Evolutionary conservation across 1,284 basidiomycete species (phyloP), one percentile per base, ranked within the genome.

Genomic region (Tylopilus sp.): DNA sequence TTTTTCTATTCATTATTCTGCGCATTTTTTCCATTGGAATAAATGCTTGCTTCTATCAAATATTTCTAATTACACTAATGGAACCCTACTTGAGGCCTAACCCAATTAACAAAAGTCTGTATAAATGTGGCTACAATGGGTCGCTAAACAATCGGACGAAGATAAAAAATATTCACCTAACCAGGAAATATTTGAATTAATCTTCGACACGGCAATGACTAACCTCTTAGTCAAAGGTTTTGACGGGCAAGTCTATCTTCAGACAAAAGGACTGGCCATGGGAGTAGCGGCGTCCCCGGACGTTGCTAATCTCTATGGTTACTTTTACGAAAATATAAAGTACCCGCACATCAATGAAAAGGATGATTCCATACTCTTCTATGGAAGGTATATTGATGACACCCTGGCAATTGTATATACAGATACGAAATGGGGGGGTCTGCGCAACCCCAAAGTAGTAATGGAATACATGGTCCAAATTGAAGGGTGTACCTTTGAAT

Each of bases 351-450:
- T 4, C 19, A n/a, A n/a, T n/a, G n/a, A n/a, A n/a, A n/a, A n/a
- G n/a, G n/a, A n/a, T n/a, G n/a, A n/a, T n/a, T 17, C 5, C 32
- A 19, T 48, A 4, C 20, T 29, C 3, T 40, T 40, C 15, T 48
- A 48, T 22, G 25, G 10, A 33, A 6, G 29, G 4, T 48, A 48
- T 7, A 48, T 40, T 25, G 37, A 48, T 10, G 37, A 48, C 22
- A 24, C 22, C 29, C 32, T 31, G 14, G 37, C 37, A 6, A 19
- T 48, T 6, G 28, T 43, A 31, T 10, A 3, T 26, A 43, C 6
- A 3, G 4, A 2, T 43, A 14, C 6, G 13, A 43, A 2, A 1
- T 5, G 2, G 42, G 22, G 3, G 0, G 28, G 32, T 15, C 2
- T 5, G 9, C 6, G 2, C 1, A 2, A 25, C 20, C 4, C 9